A percentile compares a stretch with the other conserved stretches of the same genome.
Conservation (phyloP, 768 basidiomycete species). For the Mycena maculata region DNA sequence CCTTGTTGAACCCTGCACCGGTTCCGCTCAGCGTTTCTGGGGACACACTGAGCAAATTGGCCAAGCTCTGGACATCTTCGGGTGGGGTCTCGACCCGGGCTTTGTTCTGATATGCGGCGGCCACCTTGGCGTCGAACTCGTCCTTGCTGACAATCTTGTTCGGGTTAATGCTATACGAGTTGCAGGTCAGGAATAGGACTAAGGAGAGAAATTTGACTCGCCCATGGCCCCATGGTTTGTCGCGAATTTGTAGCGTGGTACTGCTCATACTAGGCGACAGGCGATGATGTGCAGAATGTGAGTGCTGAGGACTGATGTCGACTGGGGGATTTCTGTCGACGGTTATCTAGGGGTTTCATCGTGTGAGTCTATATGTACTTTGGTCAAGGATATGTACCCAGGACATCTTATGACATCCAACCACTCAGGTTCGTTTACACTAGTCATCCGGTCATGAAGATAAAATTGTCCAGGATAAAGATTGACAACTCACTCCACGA, state of each 20-base stretch:
- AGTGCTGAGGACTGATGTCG: background rate
- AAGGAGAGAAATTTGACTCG: background rate
- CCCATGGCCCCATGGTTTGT: background rate
- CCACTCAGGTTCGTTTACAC: too few relatives aligned
- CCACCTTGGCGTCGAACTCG: constrained; percentile 7
- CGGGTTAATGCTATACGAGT: background rate
- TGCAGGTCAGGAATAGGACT: background rate
- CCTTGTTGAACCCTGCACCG: background rate
- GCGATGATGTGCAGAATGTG: too few relatives aligned
- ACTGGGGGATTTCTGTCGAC: background rate
- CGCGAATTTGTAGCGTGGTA: too few relatives aligned
- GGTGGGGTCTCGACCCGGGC: background rate
- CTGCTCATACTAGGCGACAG: too few relatives aligned
- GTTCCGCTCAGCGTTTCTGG: background rate
- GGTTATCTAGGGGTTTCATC: background rate
- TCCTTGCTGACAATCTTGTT: constrained; percentile 3
- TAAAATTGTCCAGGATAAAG: too few relatives aligned
- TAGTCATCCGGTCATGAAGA: background rate
- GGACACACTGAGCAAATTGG: background rate
- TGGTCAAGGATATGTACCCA: too few relatives aligned
- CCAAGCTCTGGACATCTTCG: background rate
- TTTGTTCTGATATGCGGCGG: background rate
- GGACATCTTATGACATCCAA: too few relatives aligned
- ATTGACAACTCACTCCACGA: too few relatives aligned
- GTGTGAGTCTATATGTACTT: background rate